A percentile compares a stretch with the other conserved stretches of the same genome.
Conservation (phyloP, 2,329 filamentous ascomycete species). For the Dryadomyces quercus-mongolicae region DNA sequence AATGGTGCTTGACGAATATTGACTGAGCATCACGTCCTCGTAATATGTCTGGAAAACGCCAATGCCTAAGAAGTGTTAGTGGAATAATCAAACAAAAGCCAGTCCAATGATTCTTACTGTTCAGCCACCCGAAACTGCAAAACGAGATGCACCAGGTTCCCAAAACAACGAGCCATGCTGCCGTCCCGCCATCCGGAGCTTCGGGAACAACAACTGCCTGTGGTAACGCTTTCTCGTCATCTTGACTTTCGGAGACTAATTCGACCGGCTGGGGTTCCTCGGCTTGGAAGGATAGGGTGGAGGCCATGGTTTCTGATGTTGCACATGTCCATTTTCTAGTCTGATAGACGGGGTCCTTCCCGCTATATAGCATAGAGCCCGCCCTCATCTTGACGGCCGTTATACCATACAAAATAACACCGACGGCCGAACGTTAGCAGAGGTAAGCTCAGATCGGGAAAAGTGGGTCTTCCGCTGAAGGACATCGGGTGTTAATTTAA, state of each 20-base stretch:
- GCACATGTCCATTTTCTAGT: background rate
- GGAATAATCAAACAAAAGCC: background rate
- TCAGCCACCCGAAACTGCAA: slow-evolving; percentile 27
- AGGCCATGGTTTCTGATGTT: background rate
- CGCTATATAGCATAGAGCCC: background rate
- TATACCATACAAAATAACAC: background rate
- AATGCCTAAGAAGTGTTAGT: slow-evolving; percentile 16
- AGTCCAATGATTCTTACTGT: slow-evolving; percentile 15
- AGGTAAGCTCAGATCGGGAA: background rate
- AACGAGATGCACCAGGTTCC: slow-evolving; percentile 28
- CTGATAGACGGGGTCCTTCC: background rate
- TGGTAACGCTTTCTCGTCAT: background rate
- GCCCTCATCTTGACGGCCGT: no score
- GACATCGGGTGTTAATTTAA: background rate
- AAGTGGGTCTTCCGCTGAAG: background rate
- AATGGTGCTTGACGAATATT: slow-evolving; percentile 40
- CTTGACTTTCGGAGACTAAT: background rate
- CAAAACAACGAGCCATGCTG: slow-evolving; percentile 26
- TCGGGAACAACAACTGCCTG: background rate
- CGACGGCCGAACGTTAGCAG: background rate
- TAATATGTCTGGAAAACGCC: slow-evolving; percentile 50
- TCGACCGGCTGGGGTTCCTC: background rate
- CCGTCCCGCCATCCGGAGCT: slow-evolving; percentile 14
- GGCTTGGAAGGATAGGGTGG: background rate
- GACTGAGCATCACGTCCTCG: slow-evolving; percentile 30